Evolutionary conservation across 148 eudicot species (phyloP).

Genomic region (Chenopodium berlandieri): DNA sequence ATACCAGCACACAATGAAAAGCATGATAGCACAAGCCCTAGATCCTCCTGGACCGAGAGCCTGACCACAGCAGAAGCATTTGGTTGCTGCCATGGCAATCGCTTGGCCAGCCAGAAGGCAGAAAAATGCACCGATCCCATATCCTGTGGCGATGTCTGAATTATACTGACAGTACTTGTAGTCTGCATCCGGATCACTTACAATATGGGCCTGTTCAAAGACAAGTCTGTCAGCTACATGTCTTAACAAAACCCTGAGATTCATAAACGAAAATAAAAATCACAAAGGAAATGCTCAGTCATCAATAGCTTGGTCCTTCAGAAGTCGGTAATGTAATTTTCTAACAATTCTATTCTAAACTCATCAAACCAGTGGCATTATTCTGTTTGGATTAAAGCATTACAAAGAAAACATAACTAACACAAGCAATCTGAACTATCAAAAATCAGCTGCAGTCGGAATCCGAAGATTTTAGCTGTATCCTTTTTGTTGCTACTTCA

Average conservation of each 20-base stretch:
- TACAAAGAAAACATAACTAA: neutral
- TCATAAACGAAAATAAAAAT: neutral
- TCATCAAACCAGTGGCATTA: neutral
- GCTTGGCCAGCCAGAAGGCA: slow-evolving; percentile 69
- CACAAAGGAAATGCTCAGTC: too few relatives aligned
- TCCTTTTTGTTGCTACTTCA: neutral
- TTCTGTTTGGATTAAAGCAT: neutral
- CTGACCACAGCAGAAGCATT: slow-evolving; percentile 86
- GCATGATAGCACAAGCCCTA: slow-evolving; percentile 79
- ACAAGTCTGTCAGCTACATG: neutral
- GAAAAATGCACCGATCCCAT: slow-evolving; percentile 80
- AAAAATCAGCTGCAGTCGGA: neutral
- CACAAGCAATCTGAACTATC: neutral
- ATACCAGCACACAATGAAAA: slow-evolving; percentile 91
- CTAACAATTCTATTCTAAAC: neutral
- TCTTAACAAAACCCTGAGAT: neutral
- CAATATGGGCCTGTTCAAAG: slow-evolving; percentile 43
- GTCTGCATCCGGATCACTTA: slow-evolving; percentile 38
- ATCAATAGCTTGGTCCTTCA: neutral
- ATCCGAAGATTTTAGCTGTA: neutral
- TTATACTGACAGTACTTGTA: slow-evolving; percentile 64
- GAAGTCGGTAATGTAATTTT: neutral
- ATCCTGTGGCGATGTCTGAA: slow-evolving; percentile 81
- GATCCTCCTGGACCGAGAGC: slow-evolving; percentile 76
- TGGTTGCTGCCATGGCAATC: slow-evolving; percentile 62